Evolutionary conservation across 257 asterid species (phyloP), one percentile per base, ranked within the genome.

Genomic region (Gentiana dahurica): DNA sequence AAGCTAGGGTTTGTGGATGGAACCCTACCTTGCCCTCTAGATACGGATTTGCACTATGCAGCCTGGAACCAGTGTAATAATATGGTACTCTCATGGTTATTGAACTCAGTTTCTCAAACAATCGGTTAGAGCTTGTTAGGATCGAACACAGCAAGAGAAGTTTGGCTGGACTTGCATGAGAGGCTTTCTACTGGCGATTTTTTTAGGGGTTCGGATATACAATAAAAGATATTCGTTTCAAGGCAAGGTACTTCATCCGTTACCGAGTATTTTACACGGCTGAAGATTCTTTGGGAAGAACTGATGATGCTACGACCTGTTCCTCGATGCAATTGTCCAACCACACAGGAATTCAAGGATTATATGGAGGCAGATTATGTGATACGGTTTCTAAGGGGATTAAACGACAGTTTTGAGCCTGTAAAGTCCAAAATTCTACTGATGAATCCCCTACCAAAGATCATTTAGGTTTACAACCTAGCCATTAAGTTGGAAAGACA

Each of bases 1-100:
- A 56, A 56, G 10, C 36, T 56, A 6, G 61, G 24, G 1, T 56
- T 56, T 37, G 61, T 56, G 5, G 37, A 56, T 56, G 61, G 50
- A 1, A 1, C 51, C 5, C 24, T 56, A 3, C 11, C 8, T 3
- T 12, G 3, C 4, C 61, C 51, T 4, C 33, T 3, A 1, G 33
- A 5, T 41, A 9, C 4, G 3, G 12, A 12, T 12, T 4, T 9
- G 3, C 24, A 34, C 0, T 4, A 3, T 39, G 4, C n/a, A 4
- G 34, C 34, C n/a, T 56, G 49, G 61, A 12, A 56, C 34, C 49
- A 12, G 3, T 41, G 49, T 1, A 56, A 57, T 13, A 13, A 38
- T 11, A 38, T 13, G 61, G 12, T 57, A 6, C 8, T 57, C 1
- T 39, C 50, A 2, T 57, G 51, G 38, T 11, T 57, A 1, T 11